Percentiles rank a stretch among this genome's conserved stretches.
Evolutionary conservation across 1,284 basidiomycete species (phyloP).

Genomic region (Ceratobasidium sp.): DNA sequence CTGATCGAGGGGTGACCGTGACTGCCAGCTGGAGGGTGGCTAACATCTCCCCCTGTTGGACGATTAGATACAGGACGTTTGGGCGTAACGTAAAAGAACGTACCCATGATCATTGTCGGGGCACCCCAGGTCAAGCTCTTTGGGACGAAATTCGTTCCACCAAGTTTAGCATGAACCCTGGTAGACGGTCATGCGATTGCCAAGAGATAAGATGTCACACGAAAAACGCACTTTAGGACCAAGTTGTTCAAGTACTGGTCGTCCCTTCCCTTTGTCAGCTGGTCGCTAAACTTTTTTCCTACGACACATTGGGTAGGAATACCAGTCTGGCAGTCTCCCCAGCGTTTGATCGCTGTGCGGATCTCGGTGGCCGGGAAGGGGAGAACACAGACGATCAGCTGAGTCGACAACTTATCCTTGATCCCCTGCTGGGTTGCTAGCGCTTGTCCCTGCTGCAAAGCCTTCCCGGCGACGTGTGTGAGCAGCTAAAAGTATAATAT

Average conservation of each 20-base stretch:
- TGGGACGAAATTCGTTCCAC: slow-evolving; percentile 43
- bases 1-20: slow-evolving; percentile 81
- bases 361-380: slow-evolving; percentile 37
- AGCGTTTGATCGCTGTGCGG: slow-evolving; percentile 58
- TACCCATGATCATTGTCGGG: slow-evolving; percentile 44
- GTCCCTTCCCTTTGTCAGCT: slow-evolving; percentile 49
- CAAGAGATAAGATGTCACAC: not conserved
- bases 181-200: not conserved
- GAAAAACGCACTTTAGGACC: slow-evolving; percentile 63
- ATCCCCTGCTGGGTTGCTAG: slow-evolving; percentile 3
- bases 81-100: not conserved
- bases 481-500: not conserved
- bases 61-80: not conserved
- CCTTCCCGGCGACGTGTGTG: not conserved
- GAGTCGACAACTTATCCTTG: not conserved
- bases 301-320: slow-evolving; percentile 76
- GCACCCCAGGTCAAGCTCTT: slow-evolving; percentile 8
- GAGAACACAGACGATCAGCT: slow-evolving; percentile 28
- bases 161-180: slow-evolving; percentile 42
- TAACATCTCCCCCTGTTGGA: slow-evolving; percentile 41
- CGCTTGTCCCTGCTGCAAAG: not conserved
- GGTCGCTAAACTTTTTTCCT: slow-evolving; percentile 25
- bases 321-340: slow-evolving; percentile 75
- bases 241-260: slow-evolving; percentile 81
- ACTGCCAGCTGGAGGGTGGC: slow-evolving; percentile 58